A percentile compares a stretch with the other conserved stretches of the same genome.
Evolutionary conservation across 345 rosid species (phyloP).

Genomic region (Corchorus olitorius): DNA sequence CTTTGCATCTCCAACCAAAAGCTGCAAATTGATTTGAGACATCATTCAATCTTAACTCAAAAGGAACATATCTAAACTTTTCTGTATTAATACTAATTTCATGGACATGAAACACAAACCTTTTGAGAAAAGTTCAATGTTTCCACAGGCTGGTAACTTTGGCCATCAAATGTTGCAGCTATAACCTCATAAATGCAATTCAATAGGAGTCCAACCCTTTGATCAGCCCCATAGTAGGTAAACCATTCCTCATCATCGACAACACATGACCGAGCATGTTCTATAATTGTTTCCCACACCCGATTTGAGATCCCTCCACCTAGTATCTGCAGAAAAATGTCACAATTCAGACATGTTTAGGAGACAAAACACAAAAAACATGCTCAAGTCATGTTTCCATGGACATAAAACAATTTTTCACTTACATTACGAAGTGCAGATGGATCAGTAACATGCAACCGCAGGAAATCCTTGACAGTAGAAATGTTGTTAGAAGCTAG

Average conservation of each 20-base stretch:
- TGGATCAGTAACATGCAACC: constrained; percentile 26
- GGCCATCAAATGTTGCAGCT: constrained; percentile 45
- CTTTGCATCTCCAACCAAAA: constrained; percentile 43
- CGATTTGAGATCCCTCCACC: constrained; percentile 41
- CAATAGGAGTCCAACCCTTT: constrained; percentile 42
- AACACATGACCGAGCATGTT: constrained; percentile 63
- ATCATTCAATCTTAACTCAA: constrained; percentile 10
- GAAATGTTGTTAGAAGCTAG: constrained; percentile 26
- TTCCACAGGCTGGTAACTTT: constrained; percentile 28
- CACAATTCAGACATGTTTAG: constrained; percentile 13
- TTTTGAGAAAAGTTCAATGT: constrained; percentile 35
- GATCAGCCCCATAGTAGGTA: constrained; percentile 32
- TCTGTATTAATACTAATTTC: not conserved
- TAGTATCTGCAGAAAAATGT: constrained; percentile 43
- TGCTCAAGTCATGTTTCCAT: not conserved
- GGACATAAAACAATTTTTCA: not conserved
- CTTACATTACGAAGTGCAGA: constrained; percentile 46
- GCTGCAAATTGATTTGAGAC: constrained; percentile 28
- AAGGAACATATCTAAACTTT: not conserved
- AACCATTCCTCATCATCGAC: constrained; percentile 48
- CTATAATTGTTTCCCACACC: constrained; percentile 58
- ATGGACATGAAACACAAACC: constrained; percentile 33
- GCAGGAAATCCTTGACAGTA: constrained; percentile 51
- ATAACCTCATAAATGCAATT: constrained; percentile 50
- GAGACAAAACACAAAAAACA: not conserved